Conservation (phyloP, 495 filamentous ascomycete species). For the Xylaria palmicola region DNA sequence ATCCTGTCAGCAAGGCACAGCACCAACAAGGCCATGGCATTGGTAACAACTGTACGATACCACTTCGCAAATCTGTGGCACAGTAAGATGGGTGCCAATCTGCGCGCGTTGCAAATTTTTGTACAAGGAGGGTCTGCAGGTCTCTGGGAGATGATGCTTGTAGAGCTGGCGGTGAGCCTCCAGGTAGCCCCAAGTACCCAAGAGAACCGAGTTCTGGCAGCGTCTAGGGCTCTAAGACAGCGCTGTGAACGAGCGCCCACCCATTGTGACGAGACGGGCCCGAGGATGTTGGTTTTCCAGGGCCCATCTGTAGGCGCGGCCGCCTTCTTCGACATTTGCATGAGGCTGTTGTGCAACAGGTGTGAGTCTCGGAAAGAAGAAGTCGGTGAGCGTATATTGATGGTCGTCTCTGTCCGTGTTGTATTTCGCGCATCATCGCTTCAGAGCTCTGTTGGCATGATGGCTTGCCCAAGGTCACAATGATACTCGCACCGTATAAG, state of each 20-base stretch:
- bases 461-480: neutral
- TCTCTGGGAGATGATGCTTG: neutral
- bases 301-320: neutral
- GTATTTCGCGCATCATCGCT: neutral
- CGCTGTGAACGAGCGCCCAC: neutral
- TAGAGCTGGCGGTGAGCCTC: slow-evolving; percentile 4
- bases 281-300: neutral
- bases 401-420: neutral
- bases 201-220: neutral
- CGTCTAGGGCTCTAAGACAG: neutral
- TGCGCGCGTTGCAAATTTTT: neutral
- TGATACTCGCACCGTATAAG: neutral
- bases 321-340: neutral
- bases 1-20: neutral
- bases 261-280: neutral
- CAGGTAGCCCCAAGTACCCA: slow-evolving; percentile 5
- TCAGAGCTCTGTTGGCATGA: neutral
- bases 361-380: neutral
- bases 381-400: neutral
- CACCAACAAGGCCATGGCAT: neutral
- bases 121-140: neutral
- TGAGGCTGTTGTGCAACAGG: neutral
- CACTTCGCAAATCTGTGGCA: neutral
- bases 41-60: neutral
- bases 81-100: neutral